These are phyloP conservation scores for Penicillium desertorum DNA, from an alignment of 495 filamentous ascomycete species.

Conservation along the genomic window DNA sequence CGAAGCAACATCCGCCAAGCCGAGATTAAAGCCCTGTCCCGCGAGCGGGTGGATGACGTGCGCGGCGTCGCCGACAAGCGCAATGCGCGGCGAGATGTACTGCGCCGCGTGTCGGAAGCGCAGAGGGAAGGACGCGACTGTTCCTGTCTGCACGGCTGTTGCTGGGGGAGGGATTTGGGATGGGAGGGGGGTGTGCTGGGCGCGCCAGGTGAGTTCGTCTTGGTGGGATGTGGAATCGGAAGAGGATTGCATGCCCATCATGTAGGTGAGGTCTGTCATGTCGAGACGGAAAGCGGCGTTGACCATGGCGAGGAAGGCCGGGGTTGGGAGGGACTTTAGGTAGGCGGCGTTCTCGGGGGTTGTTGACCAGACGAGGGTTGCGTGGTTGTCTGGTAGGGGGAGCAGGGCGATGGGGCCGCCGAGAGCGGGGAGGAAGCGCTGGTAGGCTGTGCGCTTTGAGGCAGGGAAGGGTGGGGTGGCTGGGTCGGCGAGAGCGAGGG, in stretches of 20 bases:
- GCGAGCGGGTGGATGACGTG: constrained; percentile 94
- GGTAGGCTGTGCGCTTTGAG: constrained; percentile 74
- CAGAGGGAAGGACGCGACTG: constrained; percentile 86
- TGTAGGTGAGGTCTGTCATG: constrained; percentile 75
- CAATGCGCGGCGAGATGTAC: constrained; percentile 85
- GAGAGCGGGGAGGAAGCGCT: constrained; percentile 84
- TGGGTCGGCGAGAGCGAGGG: constrained; percentile 64
- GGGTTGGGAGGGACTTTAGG: constrained; percentile 69
- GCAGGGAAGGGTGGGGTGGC: constrained; percentile 27
- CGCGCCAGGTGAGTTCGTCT: constrained; percentile 79
- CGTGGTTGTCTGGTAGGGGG: constrained; percentile 76
- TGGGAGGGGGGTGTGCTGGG: constrained; percentile 61
- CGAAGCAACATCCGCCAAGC: constrained; percentile 79
- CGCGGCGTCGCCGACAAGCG: constrained; percentile 89
- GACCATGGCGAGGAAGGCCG: constrained; percentile 81
- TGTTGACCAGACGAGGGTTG: constrained; percentile 92
- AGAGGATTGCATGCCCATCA: constrained; percentile 57
- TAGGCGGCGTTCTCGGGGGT: constrained; percentile 72
- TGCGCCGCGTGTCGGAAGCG: constrained; percentile 87
- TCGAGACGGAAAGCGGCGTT: constrained; percentile 90
- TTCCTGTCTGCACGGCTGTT: constrained; percentile 70
- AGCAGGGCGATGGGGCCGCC: constrained; percentile 85
- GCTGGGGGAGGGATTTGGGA: constrained; percentile 56
- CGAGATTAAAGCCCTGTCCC: constrained; percentile 93
- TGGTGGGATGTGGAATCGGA: constrained; percentile 48